Base-by-base conservation (phyloP, 306 rosid species). In the Cicer pinnatifidum region DNA sequence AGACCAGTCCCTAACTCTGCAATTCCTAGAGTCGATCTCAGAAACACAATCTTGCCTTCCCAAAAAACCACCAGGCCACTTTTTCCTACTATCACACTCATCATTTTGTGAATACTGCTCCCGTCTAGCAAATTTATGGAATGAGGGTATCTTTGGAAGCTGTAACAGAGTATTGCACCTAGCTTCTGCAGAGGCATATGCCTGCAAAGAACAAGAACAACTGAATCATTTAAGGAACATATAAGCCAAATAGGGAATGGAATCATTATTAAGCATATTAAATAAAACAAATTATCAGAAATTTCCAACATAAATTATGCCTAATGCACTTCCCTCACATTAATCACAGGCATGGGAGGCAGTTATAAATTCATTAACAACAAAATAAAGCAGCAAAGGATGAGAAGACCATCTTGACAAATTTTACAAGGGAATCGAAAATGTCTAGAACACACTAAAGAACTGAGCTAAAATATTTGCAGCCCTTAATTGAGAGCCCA, bases 101-200 rank as follows among this genome's bases (percentile, higher is more conserved):
- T 91, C 99, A 83, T 86, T 80, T 81, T 83, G 91, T 47, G 91
- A 75, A 79, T 78, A 82, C 46, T 91, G 91, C 71, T 88, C 99
- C 60, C 91, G 82, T 86, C 88, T 84, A 76, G 97, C 96, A 90
- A 95, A 95, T 83, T 92, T 95, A 71, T 92, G 96, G 80, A 95
- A 95, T 37, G 99, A 95, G 8, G 97, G 99, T 83, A 95, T 95
- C 91, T 92, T 95, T 3, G 99, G 99, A 80, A 95, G 97, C 80
- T 95, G 97, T 75, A 90, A 72, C 69, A 81, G 75, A 0, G 86
- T 71, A 79, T 69, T 87, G 76, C 88, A 69, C 84, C 91, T 91
- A 84, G 92, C 92, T 85, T 95, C 99, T 13, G 97, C 88, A 80
- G 96, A 89, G 39, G 99, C 93, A 87, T 91, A 92, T 56, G 97